Evolutionary conservation across 345 rosid species (phyloP).

Genomic region (Angophora floribunda): DNA sequence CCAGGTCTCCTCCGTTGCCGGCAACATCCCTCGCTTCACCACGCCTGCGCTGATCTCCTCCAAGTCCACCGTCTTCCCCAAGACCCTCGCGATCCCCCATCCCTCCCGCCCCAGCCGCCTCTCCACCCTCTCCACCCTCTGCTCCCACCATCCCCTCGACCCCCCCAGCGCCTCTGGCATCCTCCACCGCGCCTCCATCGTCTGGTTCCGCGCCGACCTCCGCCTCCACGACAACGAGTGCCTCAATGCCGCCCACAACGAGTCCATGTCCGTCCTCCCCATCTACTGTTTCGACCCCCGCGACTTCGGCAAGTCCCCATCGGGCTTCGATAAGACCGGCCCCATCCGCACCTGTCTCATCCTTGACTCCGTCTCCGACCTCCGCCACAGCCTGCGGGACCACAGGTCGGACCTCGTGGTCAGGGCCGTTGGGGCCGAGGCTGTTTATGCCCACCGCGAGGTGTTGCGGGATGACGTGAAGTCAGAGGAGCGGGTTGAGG

Average conservation of each 20-base stretch:
- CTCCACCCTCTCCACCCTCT: constrained; percentile 42
- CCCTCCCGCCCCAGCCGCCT: too few relatives aligned
- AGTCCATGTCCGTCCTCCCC: constrained; percentile 74
- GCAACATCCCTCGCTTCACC: constrained; percentile 13
- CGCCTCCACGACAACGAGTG: constrained; percentile 90
- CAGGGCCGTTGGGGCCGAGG: constrained; percentile 83
- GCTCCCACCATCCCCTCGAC: constrained; percentile 77
- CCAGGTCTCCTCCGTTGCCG: constrained; percentile 19
- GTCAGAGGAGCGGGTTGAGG: constrained; percentile 78
- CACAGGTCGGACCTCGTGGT: constrained; percentile 90
- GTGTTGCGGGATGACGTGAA: constrained; percentile 77
- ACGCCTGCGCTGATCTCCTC: constrained; percentile 41
- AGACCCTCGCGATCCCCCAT: constrained; percentile 3
- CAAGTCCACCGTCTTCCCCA: constrained; percentile 67
- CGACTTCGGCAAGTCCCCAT: constrained; percentile 4
- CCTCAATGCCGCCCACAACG: constrained; percentile 69
- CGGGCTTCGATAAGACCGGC: constrained; percentile 64
- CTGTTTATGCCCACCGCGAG: constrained; percentile 78
- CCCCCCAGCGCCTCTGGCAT: constrained; percentile 78
- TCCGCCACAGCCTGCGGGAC: constrained; percentile 73
- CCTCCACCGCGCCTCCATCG: constrained; percentile 76
- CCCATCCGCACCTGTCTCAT: constrained; percentile 69
- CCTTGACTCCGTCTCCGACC: constrained; percentile 79
- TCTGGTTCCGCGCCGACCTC: constrained; percentile 91
- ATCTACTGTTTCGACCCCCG: constrained; percentile 95